phyloP scores from a whole-genome alignment of 2,329 filamentous ascomycete species.

The Xylaria sp. region DNA sequence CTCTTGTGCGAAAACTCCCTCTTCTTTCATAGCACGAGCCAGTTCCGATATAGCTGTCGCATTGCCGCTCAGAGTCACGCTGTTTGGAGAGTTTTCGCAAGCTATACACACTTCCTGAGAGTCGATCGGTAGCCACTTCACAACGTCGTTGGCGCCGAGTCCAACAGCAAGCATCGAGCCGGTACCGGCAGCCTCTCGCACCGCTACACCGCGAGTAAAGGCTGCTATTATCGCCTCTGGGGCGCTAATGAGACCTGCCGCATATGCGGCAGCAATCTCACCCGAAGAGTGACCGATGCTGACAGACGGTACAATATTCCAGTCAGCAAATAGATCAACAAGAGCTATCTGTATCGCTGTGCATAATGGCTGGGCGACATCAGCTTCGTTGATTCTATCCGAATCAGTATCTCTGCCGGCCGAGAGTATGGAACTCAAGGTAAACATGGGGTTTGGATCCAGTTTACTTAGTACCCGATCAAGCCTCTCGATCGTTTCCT shows the following conservation, averaged over 20 bases:
- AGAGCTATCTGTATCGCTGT: slow-evolving; percentile 57
- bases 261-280: slow-evolving; percentile 59
- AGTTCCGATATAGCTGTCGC: slow-evolving; percentile 56
- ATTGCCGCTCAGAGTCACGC: slow-evolving; percentile 61
- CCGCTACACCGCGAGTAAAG: slow-evolving; percentile 41
- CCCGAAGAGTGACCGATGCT: slow-evolving; percentile 53
- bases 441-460: slow-evolving; percentile 32
- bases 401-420: slow-evolving; percentile 17
- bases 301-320: slow-evolving; percentile 49
- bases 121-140: slow-evolving; percentile 36
- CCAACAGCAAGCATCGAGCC: slow-evolving; percentile 51
- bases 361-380: slow-evolving; percentile 51
- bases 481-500: slow-evolving; percentile 30
- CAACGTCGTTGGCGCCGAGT: slow-evolving; percentile 43
- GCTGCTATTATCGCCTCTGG: slow-evolving; percentile 43
- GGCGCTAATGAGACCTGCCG: slow-evolving; percentile 43
- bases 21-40: slow-evolving; percentile 53
- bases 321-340: slow-evolving; percentile 53
- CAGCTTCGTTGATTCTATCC: slow-evolving; percentile 37
- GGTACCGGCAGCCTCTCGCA: slow-evolving; percentile 21
- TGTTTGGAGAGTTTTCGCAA: slow-evolving; percentile 51
- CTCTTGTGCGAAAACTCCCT: slow-evolving; percentile 59
- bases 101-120: slow-evolving; percentile 47
- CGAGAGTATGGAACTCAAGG: slow-evolving; percentile 28
- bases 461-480: slow-evolving; percentile 33